Percentiles rank a stretch among this genome's conserved stretches.
Evolutionary conservation across 1,284 basidiomycete species (phyloP).

Genomic region (Tilletia setariae): DNA sequence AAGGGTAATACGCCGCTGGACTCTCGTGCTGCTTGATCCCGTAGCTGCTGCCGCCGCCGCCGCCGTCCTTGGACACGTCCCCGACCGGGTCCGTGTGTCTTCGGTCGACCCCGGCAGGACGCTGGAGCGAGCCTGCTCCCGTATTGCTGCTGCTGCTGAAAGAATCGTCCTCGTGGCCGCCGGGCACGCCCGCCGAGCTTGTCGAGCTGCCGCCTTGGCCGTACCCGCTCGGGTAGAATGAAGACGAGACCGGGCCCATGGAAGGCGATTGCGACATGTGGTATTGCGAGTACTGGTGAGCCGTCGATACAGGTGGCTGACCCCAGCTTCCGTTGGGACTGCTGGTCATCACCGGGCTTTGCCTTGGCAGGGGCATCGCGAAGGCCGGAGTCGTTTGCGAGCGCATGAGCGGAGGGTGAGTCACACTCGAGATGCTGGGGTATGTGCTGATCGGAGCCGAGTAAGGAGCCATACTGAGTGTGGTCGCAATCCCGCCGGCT

Average conservation of each 20-base stretch:
- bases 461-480: constrained; percentile 11
- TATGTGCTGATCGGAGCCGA: constrained; percentile 11
- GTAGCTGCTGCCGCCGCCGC: neutral
- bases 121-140: neutral
- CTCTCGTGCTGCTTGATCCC: no score
- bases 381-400: constrained; percentile 10
- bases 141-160: neutral
- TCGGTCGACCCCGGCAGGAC: constrained; percentile 7
- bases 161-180: constrained; percentile 4
- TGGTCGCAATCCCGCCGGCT: neutral
- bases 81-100: constrained; percentile 10
- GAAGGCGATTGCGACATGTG: neutral
- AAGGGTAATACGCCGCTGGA: constrained; percentile 3
- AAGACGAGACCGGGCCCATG: constrained; percentile 3
- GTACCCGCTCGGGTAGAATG: constrained; percentile 2
- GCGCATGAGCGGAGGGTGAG: constrained; percentile 11
- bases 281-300: constrained; percentile 3
- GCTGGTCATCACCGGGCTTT: constrained; percentile 13
- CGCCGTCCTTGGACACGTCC: neutral
- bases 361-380: constrained; percentile 10
- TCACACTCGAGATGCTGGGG: constrained; percentile 7
- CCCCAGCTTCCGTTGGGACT: constrained; percentile 4
- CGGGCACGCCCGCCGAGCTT: neutral
- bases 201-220: constrained; percentile 6
- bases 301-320: neutral